Evolutionary conservation across 2,329 filamentous ascomycete species (phyloP), one percentile per base, ranked within the genome.

Genomic region (Chaetomium olivaceum): DNA sequence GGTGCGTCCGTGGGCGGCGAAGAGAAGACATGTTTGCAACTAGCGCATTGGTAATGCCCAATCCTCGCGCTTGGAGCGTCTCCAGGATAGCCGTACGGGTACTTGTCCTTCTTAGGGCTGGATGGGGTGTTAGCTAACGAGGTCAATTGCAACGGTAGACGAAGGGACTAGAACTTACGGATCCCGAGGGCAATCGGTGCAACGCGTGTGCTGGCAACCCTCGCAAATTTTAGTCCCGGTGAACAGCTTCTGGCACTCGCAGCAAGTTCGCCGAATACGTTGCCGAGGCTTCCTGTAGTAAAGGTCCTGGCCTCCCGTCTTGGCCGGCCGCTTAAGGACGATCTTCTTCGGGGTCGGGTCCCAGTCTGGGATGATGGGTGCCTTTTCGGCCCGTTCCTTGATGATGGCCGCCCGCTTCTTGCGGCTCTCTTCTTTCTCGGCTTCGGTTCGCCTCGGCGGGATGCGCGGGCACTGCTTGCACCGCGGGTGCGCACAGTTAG

Each of bases 381-480:
- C 80, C 72, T 87, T 85, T 67, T 86, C 85, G 69, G 85, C 83
- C 68, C 85, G 82, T 70, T 84, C 84, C 73, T 87, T 83, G 66
- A 82, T 70, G 25, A 82, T 74, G 27, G 79, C 80, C 21, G 82
- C 81, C 69, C 82, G 81, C 71, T 77, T 80, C 74, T 83, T 81
- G 61, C 84, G 82, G 74, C 81, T 83, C 70, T 82, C 82, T 66
- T 82, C 77, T 70, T 80, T 80, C 73, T 86, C 82, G 68, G 81
- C 81, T 70, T 87, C 83, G 72, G 80, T 83, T 70, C 85, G 87
- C 79, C 88, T 88, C 61, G 85, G 81, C 39, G 93, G 93, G 72
- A 90, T 87, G 63, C 91, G 87, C 31, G 87, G 86, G 76, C 93
- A 97, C 73, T 90, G 88, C 74, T 87, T 90, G 85, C 93, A 97